Base-by-base conservation (phyloP, 2,329 filamentous ascomycete genomes). In the Paramyrothecium sp. region DNA sequence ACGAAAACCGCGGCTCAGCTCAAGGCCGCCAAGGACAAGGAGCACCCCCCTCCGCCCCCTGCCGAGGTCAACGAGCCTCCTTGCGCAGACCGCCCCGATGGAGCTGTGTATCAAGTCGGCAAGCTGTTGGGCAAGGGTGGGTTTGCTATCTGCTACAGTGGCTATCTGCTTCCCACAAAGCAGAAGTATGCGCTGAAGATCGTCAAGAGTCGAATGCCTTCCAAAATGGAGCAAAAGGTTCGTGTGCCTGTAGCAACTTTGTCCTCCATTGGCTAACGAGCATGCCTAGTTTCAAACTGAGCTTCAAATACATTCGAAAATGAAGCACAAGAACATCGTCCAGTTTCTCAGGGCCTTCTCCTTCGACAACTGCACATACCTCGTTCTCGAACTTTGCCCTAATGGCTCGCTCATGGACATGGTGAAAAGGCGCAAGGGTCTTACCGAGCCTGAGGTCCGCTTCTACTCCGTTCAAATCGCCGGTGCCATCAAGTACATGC, bases 351-450 rank as follows among this genome's bases (percentile, higher is more conserved):
- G 94, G 65, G 95, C 95, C 34, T 99, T 99, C 71, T 90, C 93
- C 13, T 96, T 93, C 73, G 83, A 92, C 63, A 88, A 86, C 62
- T 93, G 89, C 72, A 98, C 95, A 57, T 99, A 96, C 67, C 90
- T 99, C 52, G 90, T 98, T 51, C 82, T 99, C 26, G 94, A 99
- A 72, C 80, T 99, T 49, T 99, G 95, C 73, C 89, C 92, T 54
- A 98, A 98, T 70, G 95, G 95, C 50, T 97, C 93, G 20, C 84
- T 99, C 19, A 97, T 97, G 87, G 95, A 98, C 71, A 96, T 97
- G 88, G 91, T 98, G 61, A 96, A 96, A 77, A 91, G 90, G 67
- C 85, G 95, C 65, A 95, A 91, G 71, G 92, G 89, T 55, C 81
- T 99, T 57, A 97, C 92, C 17, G 90, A 98, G 72, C 92, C 95